Evolutionary conservation across 257 asterid genomes (phyloP), one percentile per base, ranked within the genome.

Genomic region (Solanum etuberosum): DNA sequence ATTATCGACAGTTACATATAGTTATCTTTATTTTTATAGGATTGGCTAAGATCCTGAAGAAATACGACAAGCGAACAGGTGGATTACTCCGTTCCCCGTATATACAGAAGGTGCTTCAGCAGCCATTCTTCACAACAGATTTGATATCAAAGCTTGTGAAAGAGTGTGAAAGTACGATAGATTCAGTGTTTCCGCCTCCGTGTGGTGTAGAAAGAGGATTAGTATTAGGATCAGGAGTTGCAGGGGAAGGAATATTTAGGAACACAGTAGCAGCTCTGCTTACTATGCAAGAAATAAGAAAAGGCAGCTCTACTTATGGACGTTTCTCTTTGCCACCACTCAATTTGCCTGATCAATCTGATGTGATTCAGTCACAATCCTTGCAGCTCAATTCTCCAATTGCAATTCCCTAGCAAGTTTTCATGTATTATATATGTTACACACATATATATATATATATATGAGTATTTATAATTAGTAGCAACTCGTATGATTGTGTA

Each of bases 251-350:
- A 20, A 92, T 97, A 2, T 95, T 95, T 88, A 82, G 94, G 90
- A 97, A 93, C 90, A 93, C 98, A 72, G 97, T 96, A 88, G 98
- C 97, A 21, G 99, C 99, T 5, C 94, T 97, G 4, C 61, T 96
- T 46, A 94, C 93, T 0, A 95, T 97, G 99, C 93, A 93, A 88
- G 98, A 95, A 88, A 96, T 97, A 51, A 93, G 99, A 89, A 95
- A 93, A 48, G 96, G 94, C 23, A 97, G 99, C 93, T 97, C 99
- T 2, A 97, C 99, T 29, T 93, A 92, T 86, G 91, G 98, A 85
- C 97, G 91, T 23, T 96, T 94, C 46, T 97, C 99, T 5, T 90
- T 97, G 88, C 99, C 99, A 76, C 99, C 99, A 7, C 98, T 94
- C 71, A 92, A 91, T 54, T 87, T 94, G 87, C 93, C 93, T 5